A percentile compares a stretch with the other conserved stretches of the same genome.
Evolutionary conservation across 352 stramenopile species (phyloP).

Genomic region (Pelagophyceae sp.): DNA sequence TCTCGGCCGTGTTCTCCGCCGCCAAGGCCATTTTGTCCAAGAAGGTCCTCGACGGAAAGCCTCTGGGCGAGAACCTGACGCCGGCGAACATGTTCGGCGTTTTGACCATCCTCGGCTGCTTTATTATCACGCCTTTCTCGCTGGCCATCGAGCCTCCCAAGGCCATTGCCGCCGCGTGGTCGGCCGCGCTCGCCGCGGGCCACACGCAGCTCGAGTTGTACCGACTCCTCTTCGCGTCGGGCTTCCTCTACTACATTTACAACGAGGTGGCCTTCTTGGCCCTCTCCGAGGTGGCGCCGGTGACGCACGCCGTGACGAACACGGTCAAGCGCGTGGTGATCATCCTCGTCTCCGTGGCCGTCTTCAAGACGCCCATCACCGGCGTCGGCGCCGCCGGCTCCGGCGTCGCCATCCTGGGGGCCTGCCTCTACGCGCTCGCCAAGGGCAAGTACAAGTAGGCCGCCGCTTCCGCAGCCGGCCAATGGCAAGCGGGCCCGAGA

Average conservation of each 20-base stretch:
- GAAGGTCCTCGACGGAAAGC: constrained; percentile 69
- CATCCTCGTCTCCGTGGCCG: constrained; percentile 67
- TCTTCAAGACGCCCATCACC: constrained; percentile 70
- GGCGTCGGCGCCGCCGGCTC: constrained; percentile 63
- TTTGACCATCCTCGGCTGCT: constrained; percentile 61
- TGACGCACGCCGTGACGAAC: constrained; percentile 72
- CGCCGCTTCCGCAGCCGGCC: not conserved
- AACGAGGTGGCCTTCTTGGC: constrained; percentile 73
- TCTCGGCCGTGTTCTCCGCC: constrained; percentile 63
- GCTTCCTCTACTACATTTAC: constrained; percentile 66
- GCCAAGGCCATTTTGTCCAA: constrained; percentile 65
- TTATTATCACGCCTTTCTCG: constrained; percentile 58
- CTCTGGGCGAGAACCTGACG: constrained; percentile 72
- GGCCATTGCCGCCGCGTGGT: constrained; percentile 48
- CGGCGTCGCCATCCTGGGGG: constrained; percentile 62
- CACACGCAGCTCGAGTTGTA: constrained; percentile 48
- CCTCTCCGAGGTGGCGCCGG: constrained; percentile 50
- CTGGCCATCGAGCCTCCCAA: constrained; percentile 57
- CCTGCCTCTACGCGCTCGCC: constrained; percentile 65
- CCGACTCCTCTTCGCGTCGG: constrained; percentile 45
- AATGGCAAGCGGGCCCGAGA: too few species aligned
- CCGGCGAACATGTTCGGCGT: constrained; percentile 70
- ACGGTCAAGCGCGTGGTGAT: constrained; percentile 79
- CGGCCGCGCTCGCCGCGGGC: constrained; percentile 41
- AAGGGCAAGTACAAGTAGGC: constrained; percentile 34